Percentiles rank a stretch among this genome's conserved stretches.
Evolutionary conservation across 2,329 filamentous ascomycete genomes (phyloP).

Genomic region (Diaporthe sp.): DNA sequence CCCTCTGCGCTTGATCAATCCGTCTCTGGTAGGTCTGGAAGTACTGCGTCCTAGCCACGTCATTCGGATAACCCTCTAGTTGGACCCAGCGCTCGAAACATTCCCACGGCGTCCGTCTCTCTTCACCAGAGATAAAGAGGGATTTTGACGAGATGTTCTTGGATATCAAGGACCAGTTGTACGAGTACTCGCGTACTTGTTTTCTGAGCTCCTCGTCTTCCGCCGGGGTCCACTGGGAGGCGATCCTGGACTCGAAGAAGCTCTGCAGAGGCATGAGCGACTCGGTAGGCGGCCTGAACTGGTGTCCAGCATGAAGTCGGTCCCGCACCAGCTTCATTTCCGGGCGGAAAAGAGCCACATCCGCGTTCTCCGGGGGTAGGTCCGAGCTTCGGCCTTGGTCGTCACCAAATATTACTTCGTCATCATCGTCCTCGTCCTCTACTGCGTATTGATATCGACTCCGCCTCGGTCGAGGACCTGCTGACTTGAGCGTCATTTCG

Average conservation of each 20-base stretch:
- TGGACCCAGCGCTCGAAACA: constrained; percentile 98
- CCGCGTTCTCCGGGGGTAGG: constrained; percentile 77
- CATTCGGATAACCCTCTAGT: constrained; percentile 88
- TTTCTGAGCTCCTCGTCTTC: constrained; percentile 92
- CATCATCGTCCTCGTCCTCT: constrained; percentile 73
- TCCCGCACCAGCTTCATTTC: constrained; percentile 93
- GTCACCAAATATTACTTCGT: constrained; percentile 56
- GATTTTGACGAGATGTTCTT: constrained; percentile 82
- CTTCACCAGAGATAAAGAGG: constrained; percentile 84
- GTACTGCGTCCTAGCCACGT: constrained; percentile 96
- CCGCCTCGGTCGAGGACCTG: constrained; percentile 78
- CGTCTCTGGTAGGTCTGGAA: constrained; percentile 81
- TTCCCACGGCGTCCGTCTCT: constrained; percentile 96
- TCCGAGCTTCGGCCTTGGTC: constrained; percentile 52
- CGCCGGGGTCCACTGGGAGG: constrained; percentile 90
- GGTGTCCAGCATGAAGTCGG: constrained; percentile 89
- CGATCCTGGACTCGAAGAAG: constrained; percentile 89
- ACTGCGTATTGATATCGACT: constrained; percentile 87
- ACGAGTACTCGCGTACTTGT: constrained; percentile 91
- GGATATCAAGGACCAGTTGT: constrained; percentile 97
- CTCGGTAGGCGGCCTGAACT: constrained; percentile 93
- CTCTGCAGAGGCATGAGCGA: constrained; percentile 89
- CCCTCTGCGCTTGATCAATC: constrained; percentile 71
- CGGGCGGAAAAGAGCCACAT: constrained; percentile 89
- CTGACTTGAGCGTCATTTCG: constrained; percentile 78